Evolutionary conservation across 805 yeast species (phyloP), one percentile per base, ranked within the genome.

Genomic region (Cyberlindnera maclurae): DNA sequence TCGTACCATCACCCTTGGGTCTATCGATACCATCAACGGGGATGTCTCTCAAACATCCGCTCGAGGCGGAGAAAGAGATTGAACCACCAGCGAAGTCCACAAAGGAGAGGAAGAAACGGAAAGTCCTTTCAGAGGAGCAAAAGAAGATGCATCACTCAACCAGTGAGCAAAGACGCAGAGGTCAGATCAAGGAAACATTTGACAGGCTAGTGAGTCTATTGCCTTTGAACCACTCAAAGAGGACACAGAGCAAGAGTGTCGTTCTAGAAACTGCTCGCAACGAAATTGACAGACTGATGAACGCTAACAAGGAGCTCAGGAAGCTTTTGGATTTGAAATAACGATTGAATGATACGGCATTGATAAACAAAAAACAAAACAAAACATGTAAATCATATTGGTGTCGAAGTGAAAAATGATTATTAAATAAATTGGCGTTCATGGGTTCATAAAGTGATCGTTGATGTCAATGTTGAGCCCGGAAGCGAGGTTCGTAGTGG

Each of bases 401-500:
- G 8, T 20, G 8, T 20, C 24, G 24, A 20, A 20, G 24, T 20
- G 24, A 20, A 20, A 20, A 6, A 8, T 20, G 5, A 20, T 20
- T 20, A n/a, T n/a, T n/a, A n/a, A n/a, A n/a, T n/a, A 20, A 20
- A 6, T 20, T 8, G 8, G 24, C 24, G 8, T 8, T 45, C 39
- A 18, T 17, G 31, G 37, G 13, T 27, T 28, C 37, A 34, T 27
- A 32, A 53, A 53, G 35, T 53, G 55, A 35, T 54, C 55, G 32
- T 46, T 50, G 17, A 53, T 53, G 31, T 53, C 59, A 31, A 54
- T 51, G 32, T 51, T 51, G n/a, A 53, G 34, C 1, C 55, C 58
- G 4, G 52, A 46, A 5, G 47, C 55, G 24, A 67, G 42, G 38
- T 62, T 64, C 3, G 68, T 64, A 0, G 71, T 64, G 9, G 69